Evolutionary conservation across 2,329 filamentous ascomycete genomes (phyloP), one percentile per base, ranked within the genome.

Genomic region (Calonectria naviculata): DNA sequence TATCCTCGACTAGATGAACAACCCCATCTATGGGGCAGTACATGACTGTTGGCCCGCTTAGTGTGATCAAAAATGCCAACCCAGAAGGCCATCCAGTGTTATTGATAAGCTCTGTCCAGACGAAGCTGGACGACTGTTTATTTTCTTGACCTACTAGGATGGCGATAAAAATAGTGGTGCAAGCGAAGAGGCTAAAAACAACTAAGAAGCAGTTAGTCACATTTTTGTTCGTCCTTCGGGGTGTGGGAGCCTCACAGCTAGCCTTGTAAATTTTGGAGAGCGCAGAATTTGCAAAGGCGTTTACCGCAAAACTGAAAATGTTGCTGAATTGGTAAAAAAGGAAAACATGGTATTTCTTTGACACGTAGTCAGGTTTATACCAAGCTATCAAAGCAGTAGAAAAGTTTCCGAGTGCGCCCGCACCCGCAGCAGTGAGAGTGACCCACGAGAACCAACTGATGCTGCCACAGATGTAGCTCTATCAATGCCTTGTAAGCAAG

Each of bases 401-500:
- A 28, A 34, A 63, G 26, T 34, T 36, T 63, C 60, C 60, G 4
- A 63, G 41, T 31, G 26, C 60, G 10, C 60, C 60, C 7, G 60
- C 41, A 9, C 60, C 60, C 3, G 60, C 60, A 47, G 60, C 60
- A 4, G 60, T 63, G n/a, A 63, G 42, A 15, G 28, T 38, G 9
- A 63, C 21, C 60, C 60, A 63, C 4, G 60, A 63, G 12, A 63
- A 63, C 60, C 60, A 63, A 19, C 60, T 63, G 12, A 63, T 47
- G 9, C 42, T 47, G 5, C 60, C 60, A 19, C 60, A 63, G 0
- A 36, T 36, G 21, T 63, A 63, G 12, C 60, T 63, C 60, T 63
- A 34, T 44, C 7, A 21, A 8, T 26, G n/a, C 1, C 1, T 4
- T 6, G 28, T 63, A 6, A 47, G 8, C 7, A 36, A 9, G 5